These are phyloP conservation scores for Fusarium pilosicola DNA, from an alignment of 2,329 filamentous ascomycete genomes.

Conservation along the genomic window DNA sequence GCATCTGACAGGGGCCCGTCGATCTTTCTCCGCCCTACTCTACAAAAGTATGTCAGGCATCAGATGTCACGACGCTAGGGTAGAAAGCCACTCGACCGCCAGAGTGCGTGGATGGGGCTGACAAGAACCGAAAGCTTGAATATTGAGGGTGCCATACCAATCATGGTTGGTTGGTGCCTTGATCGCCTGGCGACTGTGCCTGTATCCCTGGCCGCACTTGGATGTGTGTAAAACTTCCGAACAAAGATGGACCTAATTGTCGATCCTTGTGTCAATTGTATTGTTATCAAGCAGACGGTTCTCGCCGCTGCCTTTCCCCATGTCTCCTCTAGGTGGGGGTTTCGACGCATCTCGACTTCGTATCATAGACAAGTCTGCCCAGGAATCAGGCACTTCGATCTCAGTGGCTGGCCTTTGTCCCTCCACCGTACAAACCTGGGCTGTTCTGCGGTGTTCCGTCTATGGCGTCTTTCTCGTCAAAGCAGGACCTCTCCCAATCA, in stretches of 20 bases:
- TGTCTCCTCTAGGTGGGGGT: constrained; percentile 6
- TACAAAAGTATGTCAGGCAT: constrained; percentile 25
- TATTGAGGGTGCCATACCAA: constrained; percentile 26
- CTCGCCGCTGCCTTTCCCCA: constrained; percentile 3
- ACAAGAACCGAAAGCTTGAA: constrained; percentile 37
- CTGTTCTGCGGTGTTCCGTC: constrained; percentile 44
- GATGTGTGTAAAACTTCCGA: constrained; percentile 19
- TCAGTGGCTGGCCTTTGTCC: constrained; percentile 33
- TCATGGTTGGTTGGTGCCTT: constrained; percentile 36
- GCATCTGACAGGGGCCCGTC: constrained; percentile 35
- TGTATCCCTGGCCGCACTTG: constrained; percentile 10
- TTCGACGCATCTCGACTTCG: constrained; percentile 24
- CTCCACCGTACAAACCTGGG: constrained; percentile 31
- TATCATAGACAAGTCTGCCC: constrained; percentile 33
- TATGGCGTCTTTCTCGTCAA: constrained; percentile 42
- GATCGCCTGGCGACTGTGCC: constrained; percentile 32
- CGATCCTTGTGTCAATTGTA: constrained; percentile 21
- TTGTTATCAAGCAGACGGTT: constrained; percentile 12
- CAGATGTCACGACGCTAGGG: constrained; percentile 28
- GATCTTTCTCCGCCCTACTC: constrained; percentile 34
- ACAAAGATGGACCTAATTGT: constrained; percentile 12
- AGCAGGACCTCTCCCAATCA: constrained; percentile 51
- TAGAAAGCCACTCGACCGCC: constrained; percentile 35
- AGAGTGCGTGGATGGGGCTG: constrained; percentile 32
- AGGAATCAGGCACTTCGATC: constrained; percentile 33